Evolutionary conservation across 1,284 basidiomycete genomes (phyloP), one percentile per base, ranked within the genome.

Genomic region (Moesziomyces parantarcticus): DNA sequence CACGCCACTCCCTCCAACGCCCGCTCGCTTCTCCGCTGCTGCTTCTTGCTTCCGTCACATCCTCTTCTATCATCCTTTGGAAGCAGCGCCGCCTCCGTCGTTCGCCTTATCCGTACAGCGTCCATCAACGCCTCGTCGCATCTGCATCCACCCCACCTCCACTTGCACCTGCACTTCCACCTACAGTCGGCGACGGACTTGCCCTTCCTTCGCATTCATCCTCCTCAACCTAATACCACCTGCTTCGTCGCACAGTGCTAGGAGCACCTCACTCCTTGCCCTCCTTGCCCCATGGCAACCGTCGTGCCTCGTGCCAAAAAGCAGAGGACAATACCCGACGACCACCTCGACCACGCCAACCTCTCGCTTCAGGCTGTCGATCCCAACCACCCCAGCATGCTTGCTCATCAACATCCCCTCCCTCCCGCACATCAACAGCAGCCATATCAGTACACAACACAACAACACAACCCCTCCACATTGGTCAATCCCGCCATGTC

Each of bases 261-360:
- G 36, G 25, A 29, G 43, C 42, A 25, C 41, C 23, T 20, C 9
- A 26, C n/a, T 26, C 43, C 36, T 44, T 32, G 18, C 29, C 23
- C 40, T 16, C 20, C 47, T 26, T 8, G 21, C 26, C 52, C 48
- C 36, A 76, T 76, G 74, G 74, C 70, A n/a, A 67, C 74, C 20
- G 58, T 76, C 49, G 63, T 76, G 23, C 74, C 74, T 11, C 58
- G 70, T 16, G 71, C 74, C 42, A 76, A 76, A 51, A 76, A 76
- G 58, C 74, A 72, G 50, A 66, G 67, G 52, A 74, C 62, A 47
- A 51, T 64, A 41, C 55, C 74, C 14, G 67, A 74, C 65, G 53
- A 69, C 36, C 56, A 53, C 20, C 50, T 58, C 39, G 56, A 50
- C 22, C 54, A 68, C 44, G 56, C 53, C 42, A 56, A 63, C 20